Base-by-base conservation (phyloP, 768 basidiomycete species). In the Naganishia antarctica region DNA sequence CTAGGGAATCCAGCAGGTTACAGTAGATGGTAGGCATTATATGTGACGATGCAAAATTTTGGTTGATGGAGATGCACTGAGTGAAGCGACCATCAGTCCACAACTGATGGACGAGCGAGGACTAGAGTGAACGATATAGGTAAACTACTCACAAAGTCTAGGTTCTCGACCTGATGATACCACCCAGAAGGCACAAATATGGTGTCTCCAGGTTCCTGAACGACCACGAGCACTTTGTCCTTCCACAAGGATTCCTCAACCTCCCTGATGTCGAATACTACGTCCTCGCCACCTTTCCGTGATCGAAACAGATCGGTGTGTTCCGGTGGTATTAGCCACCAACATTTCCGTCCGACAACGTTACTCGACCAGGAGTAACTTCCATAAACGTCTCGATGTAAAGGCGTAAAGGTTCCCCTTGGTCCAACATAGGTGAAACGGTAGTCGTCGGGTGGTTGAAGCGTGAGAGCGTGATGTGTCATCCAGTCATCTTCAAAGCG, bases 31-130 rank as follows among this genome's bases (percentile, higher is more conserved):
- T 53, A 1, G 69, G 68, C 13, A 77, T 68, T 3, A 73, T 73
- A 1, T 66, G 60, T 0, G 74, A 73, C 4, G 73, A 63, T 45
- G 72, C 69, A 63, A 74, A 76, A 64, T 78, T 78, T 69, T 78
- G 78, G 60, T 78, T 78, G 71, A 78, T 72, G 1, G 78, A 78
- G 32, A 78, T 76, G 57, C 76, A 75, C 73, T 73, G 60, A n/a
- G n/a, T n/a, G n/a, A n/a, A n/a, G n/a, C n/a, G n/a, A n/a, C n/a
- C n/a, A n/a, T n/a, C n/a, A n/a, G n/a, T n/a, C n/a, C n/a, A n/a
- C n/a, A n/a, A n/a, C n/a, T n/a, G n/a, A 47, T 53, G 13, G 48
- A 31, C 26, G 1, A 25, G 21, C 2, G 8, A 13, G 18, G 1
- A 26, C 13, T 41, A 44, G 12, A 31, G 40, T 1, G 13, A 1